Conservation (phyloP, 1,284 basidiomycete species). For the Fereydounia khargensis region DNA sequence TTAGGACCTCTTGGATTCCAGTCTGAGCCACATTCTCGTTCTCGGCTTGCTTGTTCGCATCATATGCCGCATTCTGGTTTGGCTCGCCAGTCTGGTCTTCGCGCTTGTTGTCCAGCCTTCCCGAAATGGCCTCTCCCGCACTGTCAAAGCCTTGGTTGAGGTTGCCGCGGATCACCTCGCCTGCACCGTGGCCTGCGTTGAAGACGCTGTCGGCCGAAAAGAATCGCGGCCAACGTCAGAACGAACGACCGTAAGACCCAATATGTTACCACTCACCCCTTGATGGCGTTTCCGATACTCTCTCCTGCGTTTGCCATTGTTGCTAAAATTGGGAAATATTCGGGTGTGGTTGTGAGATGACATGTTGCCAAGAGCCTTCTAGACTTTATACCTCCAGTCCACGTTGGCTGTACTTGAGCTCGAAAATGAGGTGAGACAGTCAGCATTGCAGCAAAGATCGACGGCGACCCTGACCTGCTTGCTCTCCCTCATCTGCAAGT, state of each 20-base stretch:
- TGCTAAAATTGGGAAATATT: neutral
- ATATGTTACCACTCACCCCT: constrained; percentile 27
- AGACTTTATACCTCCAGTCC: too few relatives aligned
- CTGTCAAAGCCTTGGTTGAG: constrained; percentile 35
- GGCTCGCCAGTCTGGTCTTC: too few relatives aligned
- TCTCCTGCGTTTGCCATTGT: constrained; percentile 16
- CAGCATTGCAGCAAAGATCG: neutral
- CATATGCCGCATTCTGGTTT: too few relatives aligned
- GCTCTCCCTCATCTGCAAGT: too few relatives aligned
- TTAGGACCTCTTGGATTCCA: too few relatives aligned
- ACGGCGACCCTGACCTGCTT: neutral
- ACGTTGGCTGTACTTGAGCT: neutral
- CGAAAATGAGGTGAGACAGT: neutral
- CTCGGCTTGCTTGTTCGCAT: too few relatives aligned
- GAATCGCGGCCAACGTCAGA: neutral
- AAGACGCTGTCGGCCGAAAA: constrained; percentile 15
- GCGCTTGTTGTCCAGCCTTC: too few relatives aligned
- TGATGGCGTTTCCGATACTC: constrained; percentile 32
- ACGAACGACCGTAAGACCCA: neutral
- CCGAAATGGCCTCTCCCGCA: constrained; percentile 37
- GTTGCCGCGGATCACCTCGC: constrained; percentile 41
- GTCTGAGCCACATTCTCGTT: too few relatives aligned
- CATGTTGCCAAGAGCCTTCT: neutral
- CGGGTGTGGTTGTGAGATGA: neutral
- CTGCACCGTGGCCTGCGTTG: constrained; percentile 28